A percentile compares a stretch with the other conserved stretches of the same genome.
Evolutionary conservation across 768 basidiomycete genomes (phyloP).

Genomic region (Kwoniella botswanensis): DNA sequence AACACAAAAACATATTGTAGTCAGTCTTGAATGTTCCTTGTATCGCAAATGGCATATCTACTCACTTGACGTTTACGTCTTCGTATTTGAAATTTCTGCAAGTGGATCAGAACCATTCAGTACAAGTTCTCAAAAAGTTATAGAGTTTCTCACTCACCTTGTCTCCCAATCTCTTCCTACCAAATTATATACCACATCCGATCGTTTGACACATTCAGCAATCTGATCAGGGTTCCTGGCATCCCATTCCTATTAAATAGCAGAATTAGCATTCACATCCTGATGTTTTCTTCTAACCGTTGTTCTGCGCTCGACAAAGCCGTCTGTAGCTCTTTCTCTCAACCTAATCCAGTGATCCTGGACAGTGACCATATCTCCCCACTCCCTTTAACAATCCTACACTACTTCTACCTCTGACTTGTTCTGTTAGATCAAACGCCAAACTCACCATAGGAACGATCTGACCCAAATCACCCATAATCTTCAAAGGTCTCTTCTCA

Average conservation of each 20-base stretch:
- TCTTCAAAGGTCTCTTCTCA: constrained; percentile 83
- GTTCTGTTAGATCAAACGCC: not conserved
- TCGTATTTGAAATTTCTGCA: constrained; percentile 83
- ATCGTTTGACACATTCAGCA: constrained; percentile 89
- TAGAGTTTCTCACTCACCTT: constrained; percentile 65
- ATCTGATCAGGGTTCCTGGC: constrained; percentile 87
- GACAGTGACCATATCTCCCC: not conserved
- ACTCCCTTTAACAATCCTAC: not conserved
- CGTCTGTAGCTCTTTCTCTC: too few relatives aligned
- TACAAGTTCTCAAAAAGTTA: too few relatives aligned
- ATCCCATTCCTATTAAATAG: constrained; percentile 81
- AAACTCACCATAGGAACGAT: constrained; percentile 84
- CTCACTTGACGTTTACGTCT: constrained; percentile 72
- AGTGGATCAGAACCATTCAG: too few relatives aligned
- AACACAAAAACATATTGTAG: not conserved
- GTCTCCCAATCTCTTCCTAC: constrained; percentile 93
- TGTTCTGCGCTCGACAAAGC: too few relatives aligned
- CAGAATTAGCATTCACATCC: not conserved
- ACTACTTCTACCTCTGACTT: not conserved
- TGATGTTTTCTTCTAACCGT: not conserved
- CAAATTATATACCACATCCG: constrained; percentile 95
- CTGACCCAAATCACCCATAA: constrained; percentile 95
- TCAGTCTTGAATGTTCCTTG: not conserved
- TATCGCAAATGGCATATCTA: not conserved
- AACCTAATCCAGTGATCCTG: too few relatives aligned